Evolutionary conservation across 1,139 yeast genomes (phyloP).

Genomic region (Kodamaea ohmeri): DNA sequence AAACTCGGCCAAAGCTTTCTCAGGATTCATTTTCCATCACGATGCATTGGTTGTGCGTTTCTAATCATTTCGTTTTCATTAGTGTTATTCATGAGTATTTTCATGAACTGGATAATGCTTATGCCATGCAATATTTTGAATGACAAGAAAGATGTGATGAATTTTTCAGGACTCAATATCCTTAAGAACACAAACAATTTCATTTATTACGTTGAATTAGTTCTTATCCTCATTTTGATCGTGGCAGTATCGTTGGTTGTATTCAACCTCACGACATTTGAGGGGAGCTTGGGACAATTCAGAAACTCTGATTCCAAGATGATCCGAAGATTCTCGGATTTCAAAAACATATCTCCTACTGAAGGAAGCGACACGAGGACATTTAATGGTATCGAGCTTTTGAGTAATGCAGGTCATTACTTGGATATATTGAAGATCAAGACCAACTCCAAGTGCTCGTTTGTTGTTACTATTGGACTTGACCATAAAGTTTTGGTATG

Average conservation of each 20-base stretch:
- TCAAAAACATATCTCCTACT: conserved; percentile 10
- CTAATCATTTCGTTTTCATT: conserved; percentile 13
- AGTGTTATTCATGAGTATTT: conserved; percentile 20
- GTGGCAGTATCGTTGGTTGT: conserved; percentile 28
- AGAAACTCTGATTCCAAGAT: conserved; percentile 5
- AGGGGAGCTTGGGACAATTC: conserved; percentile 7
- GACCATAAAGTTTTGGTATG: conserved; percentile 71
- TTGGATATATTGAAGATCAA: conserved; percentile 61
- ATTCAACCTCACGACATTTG: conserved; percentile 23
- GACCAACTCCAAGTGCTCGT: conserved; percentile 56
- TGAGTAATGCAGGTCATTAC: conserved; percentile 41
- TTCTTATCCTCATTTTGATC: conserved; percentile 27
- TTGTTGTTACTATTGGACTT: conserved; percentile 65
- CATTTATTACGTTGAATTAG: conserved; percentile 34
- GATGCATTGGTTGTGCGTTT: conserved; percentile 8
- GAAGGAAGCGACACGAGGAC: conserved; percentile 22
- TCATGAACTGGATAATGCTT: conserved; percentile 28
- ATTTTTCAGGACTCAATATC: conserved; percentile 19
- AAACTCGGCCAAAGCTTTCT: conserved; percentile 36
- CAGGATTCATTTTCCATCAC: conserved; percentile 31
- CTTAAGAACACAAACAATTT: conserved; percentile 21
- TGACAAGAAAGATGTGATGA: conserved; percentile 18
- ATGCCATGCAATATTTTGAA: conserved; percentile 25
- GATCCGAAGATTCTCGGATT: conserved; percentile 10
- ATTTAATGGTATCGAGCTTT: conserved; percentile 50